Evolutionary conservation across 2,329 filamentous ascomycete species (phyloP).

Genomic region (Epicoccum sorghinum): DNA sequence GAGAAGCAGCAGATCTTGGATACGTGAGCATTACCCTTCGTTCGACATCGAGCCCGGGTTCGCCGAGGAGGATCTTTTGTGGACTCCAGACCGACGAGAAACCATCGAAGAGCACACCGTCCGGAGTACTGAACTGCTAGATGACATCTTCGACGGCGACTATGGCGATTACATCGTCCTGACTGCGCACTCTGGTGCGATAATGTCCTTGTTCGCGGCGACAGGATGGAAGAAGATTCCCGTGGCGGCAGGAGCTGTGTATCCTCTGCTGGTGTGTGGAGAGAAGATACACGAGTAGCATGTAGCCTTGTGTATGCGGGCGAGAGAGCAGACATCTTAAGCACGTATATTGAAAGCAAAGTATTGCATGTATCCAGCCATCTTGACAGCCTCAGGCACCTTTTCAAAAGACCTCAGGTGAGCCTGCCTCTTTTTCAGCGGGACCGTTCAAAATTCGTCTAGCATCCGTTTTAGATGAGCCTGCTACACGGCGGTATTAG

Average conservation of each 20-base stretch:
- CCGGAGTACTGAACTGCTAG: constrained; percentile 43
- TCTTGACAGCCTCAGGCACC: too few relatives aligned
- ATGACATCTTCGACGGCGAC: constrained; percentile 57
- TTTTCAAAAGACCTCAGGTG: too few relatives aligned
- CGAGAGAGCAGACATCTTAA: too few relatives aligned
- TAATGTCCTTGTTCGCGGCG: constrained; percentile 58
- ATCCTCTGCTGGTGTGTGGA: constrained; percentile 19
- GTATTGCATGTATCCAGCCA: too few relatives aligned
- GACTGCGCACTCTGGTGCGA: constrained; percentile 62
- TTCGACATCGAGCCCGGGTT: constrained; percentile 65
- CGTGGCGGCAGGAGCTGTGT: constrained; percentile 19
- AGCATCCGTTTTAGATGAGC: constrained; percentile 38
- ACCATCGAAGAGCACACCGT: constrained; percentile 11
- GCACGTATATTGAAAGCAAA: too few relatives aligned
- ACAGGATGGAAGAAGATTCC: constrained; percentile 47
- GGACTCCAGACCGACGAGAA: constrained; percentile 42
- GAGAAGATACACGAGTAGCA: background rate
- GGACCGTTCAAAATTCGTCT: constrained; percentile 17
- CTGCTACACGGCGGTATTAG: constrained; percentile 19
- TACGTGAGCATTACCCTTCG: constrained; percentile 55
- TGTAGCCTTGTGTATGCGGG: too few relatives aligned
- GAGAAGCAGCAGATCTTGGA: constrained; percentile 59
- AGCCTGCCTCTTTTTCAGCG: constrained; percentile 14
- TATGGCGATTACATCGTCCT: constrained; percentile 54
- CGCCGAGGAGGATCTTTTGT: constrained; percentile 55